Conservation (phyloP, 345 rosid species). For the Linum tenue region DNA sequence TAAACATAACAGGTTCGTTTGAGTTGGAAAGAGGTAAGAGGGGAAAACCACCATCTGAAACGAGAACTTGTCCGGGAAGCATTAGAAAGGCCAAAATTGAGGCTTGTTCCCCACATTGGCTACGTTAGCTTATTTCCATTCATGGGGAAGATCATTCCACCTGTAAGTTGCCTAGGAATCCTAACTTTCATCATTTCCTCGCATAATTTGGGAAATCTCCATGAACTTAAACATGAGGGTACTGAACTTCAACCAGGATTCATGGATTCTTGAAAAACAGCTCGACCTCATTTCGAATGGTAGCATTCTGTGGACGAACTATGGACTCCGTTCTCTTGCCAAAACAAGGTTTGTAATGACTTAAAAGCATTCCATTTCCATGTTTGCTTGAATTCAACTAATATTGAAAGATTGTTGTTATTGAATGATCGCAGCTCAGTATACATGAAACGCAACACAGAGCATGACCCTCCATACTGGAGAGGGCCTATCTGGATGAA, state of each 20-base stretch:
- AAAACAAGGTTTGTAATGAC: conserved; percentile 47
- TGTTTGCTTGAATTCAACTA: not conserved
- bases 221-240: not conserved
- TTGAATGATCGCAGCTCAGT: conserved; percentile 36
- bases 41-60: conserved; percentile 33
- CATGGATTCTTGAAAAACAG: conserved; percentile 75
- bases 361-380: not conserved
- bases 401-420: not conserved
- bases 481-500: conserved; percentile 95
- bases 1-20: conserved; percentile 56
- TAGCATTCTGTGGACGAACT: conserved; percentile 67
- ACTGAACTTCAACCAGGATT: conserved; percentile 35
- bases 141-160: conserved; percentile 70
- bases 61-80: conserved; percentile 77
- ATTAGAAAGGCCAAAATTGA: conserved; percentile 47
- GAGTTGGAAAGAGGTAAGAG: conserved; percentile 52
- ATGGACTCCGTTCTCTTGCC: conserved; percentile 88
- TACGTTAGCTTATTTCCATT: conserved; percentile 93
- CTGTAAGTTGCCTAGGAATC: conserved; percentile 42
- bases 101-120: conserved; percentile 85
- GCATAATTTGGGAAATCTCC: not conserved
- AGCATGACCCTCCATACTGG: conserved; percentile 94
- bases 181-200: conserved; percentile 3
- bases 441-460: conserved; percentile 85
- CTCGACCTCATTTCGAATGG: conserved; percentile 70